Evolutionary conservation across 2,329 filamentous ascomycete species (phyloP).

Genomic region (Didymella exigua): DNA sequence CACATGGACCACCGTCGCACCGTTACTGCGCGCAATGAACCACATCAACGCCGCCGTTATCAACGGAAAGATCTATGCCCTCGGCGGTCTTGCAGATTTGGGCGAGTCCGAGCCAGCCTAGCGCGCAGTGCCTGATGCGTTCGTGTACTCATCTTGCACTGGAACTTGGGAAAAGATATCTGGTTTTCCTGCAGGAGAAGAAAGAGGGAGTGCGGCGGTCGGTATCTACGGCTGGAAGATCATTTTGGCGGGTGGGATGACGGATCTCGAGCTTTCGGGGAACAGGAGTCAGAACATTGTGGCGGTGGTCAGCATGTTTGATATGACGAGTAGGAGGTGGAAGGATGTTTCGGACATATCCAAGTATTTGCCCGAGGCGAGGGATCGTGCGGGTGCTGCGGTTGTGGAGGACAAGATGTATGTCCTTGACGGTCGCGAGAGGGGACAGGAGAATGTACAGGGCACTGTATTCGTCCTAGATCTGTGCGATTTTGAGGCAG

Average conservation of each 20-base stretch:
- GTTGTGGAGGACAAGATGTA: slow-evolving; percentile 32
- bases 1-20: slow-evolving; percentile 26
- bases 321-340: not conserved
- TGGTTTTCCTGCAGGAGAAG: not conserved
- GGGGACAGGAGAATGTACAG: slow-evolving; percentile 20
- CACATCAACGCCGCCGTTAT: slow-evolving; percentile 33
- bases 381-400: slow-evolving; percentile 35
- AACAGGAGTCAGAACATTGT: slow-evolving; percentile 15
- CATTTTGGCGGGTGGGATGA: slow-evolving; percentile 31
- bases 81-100: slow-evolving; percentile 28
- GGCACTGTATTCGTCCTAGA: slow-evolving; percentile 34
- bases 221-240: slow-evolving; percentile 26
- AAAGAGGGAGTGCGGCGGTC: slow-evolving; percentile 28
- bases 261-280: slow-evolving; percentile 12
- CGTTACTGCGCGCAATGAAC: slow-evolving; percentile 28
- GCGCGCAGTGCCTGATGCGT: slow-evolving; percentile 18
- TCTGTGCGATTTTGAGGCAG: slow-evolving; percentile 23
- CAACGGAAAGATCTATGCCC: slow-evolving; percentile 30
- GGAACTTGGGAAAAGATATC: not conserved
- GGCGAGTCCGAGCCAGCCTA: slow-evolving; percentile 13
- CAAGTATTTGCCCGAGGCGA: slow-evolving; percentile 23
- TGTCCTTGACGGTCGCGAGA: slow-evolving; percentile 31
- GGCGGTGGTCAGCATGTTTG: slow-evolving; percentile 20
- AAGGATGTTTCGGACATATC: slow-evolving; percentile 11
- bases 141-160: slow-evolving; percentile 13